These are phyloP conservation scores for Aspergillus alliaceus DNA, from an alignment of 2,329 filamentous ascomycete species.

Conservation along the genomic window DNA sequence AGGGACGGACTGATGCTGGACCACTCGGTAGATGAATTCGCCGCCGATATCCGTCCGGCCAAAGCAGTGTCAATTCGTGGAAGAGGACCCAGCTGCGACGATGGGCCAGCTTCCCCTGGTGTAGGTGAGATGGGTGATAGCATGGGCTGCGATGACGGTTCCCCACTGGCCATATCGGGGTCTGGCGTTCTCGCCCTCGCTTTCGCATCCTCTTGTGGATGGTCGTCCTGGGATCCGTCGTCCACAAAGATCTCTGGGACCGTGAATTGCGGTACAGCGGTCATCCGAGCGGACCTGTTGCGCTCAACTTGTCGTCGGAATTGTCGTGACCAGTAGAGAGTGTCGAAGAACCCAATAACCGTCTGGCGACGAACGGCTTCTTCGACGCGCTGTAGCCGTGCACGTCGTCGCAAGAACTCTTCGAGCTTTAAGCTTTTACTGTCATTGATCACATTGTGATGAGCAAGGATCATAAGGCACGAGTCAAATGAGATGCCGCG, in stretches of 20 bases:
- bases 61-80: constrained; percentile 50
- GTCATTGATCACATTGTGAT: constrained; percentile 98
- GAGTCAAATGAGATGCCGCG: constrained; percentile 88
- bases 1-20: constrained; percentile 55
- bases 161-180: constrained; percentile 4
- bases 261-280: constrained; percentile 72
- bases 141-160: constrained; percentile 24
- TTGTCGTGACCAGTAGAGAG: constrained; percentile 77
- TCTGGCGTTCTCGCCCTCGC: constrained; percentile 9
- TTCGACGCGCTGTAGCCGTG: constrained; percentile 87
- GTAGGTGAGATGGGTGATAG: constrained; percentile 32
- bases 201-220: constrained; percentile 17
- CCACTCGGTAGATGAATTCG: constrained; percentile 43
- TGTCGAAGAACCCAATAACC: constrained; percentile 95
- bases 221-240: constrained; percentile 58
- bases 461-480: constrained; percentile 90
- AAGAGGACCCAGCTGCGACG: constrained; percentile 32
- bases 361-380: constrained; percentile 88
- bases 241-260: constrained; percentile 91
- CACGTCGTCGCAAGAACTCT: constrained; percentile 87
- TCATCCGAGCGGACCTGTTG: constrained; percentile 75
- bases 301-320: constrained; percentile 75
- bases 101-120: constrained; percentile 30
- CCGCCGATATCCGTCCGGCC: constrained; percentile 38
- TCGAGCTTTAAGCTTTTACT: constrained; percentile 93